Base-by-base conservation (phyloP, 2,329 filamentous ascomycete genomes). In the Metarhizium guizhouense region DNA sequence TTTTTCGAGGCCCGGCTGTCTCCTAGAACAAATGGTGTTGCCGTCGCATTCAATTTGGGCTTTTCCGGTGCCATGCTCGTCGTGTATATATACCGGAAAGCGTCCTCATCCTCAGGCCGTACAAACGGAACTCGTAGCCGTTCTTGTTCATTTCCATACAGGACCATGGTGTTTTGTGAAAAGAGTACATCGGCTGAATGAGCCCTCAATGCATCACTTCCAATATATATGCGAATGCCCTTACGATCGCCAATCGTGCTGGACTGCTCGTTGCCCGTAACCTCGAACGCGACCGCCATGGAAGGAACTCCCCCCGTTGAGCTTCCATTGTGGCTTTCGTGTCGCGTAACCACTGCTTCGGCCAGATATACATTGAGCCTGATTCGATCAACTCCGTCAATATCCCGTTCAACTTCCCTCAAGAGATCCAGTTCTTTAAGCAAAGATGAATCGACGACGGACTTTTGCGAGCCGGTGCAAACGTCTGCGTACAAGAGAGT, bases 151-250 rank as follows among this genome's bases (percentile, higher is more conserved):
- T 90, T 88, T 62, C 95, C 90, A 62, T 91, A 92, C 32, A 97
- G 76, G 0, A 88, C 87, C 76, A 99, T 83, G 60, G 87, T 87
- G 65, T 96, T 96, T 61, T 92, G 89, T 0, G 94, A 97, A 64
- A 99, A 90, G 25, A 97, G 74, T 11, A 99, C 80, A 68, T 97
- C 94, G 29, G 90, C 93, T 61, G 88, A 95, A 66, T 95, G 90
- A 10, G 87, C 80, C 59, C 92, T 83, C 56, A 99, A 77, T 14
- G 90, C 82, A 70, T 97, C 93, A 65, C 90, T 96, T 43, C 94
- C 93, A 56, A 99, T 77, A 67, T 95, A 91, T 53, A 96, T 87
- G 61, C 91, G 88, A 56, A 97, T 89, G 10, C 77, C 74, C 66
- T 84, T 87, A 43, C 69, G 72, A 13, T 79, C 76, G 6, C 54